phyloP scores from a whole-genome alignment of 257 asterid species.

The Salvia rosmarinus region DNA sequence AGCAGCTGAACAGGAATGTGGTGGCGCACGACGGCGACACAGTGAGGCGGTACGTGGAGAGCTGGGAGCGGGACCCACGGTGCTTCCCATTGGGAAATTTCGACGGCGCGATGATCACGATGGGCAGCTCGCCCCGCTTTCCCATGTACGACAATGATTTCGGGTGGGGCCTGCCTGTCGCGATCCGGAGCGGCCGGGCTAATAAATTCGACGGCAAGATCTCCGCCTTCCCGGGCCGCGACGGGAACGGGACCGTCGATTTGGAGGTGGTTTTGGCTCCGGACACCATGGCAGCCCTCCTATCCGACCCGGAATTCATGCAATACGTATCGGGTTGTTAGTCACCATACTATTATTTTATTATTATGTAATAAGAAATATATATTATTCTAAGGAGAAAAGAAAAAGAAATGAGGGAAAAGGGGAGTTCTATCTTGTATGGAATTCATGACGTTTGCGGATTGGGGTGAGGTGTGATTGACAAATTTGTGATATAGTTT shows the following conservation, averaged over 20 bases:
- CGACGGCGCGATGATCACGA: constrained; percentile 59
- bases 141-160: constrained; percentile 61
- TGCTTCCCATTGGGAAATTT: constrained; percentile 63
- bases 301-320: constrained; percentile 54
- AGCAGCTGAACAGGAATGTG: constrained; percentile 50
- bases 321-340: constrained; percentile 41
- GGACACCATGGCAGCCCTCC: constrained; percentile 45
- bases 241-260: constrained; percentile 49
- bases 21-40: constrained; percentile 45
- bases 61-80: constrained; percentile 54
- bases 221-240: constrained; percentile 55
- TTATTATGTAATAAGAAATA: constrained; percentile 2
- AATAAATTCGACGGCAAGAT: constrained; percentile 66
- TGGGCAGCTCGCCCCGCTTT: constrained; percentile 57
- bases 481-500: constrained; percentile 32
- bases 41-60: constrained; percentile 41
- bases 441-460: not conserved
- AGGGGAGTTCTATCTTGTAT: not conserved
- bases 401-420: no score
- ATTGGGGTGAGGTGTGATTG: not conserved
- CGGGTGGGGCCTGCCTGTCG: constrained; percentile 58
- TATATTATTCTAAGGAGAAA: not conserved
- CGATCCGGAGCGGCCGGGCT: constrained; percentile 51
- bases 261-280: constrained; percentile 56
- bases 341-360: not conserved